Conservation (phyloP, 768 basidiomycete species). For the Hygrocybe coccinea region DNA sequence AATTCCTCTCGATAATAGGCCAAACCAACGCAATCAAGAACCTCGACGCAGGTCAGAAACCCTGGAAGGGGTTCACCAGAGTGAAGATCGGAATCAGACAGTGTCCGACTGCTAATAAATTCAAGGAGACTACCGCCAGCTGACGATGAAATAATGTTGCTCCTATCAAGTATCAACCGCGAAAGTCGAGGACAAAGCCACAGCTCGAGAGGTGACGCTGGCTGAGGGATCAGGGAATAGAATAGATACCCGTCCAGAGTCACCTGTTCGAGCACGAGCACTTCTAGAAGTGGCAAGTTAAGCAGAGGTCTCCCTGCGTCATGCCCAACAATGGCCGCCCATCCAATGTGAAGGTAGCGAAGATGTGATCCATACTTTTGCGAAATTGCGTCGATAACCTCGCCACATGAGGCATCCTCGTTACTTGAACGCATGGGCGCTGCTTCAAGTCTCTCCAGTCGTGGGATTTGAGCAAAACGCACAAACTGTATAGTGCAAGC, state of each 20-base stretch:
- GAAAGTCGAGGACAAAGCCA: not conserved
- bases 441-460: not conserved
- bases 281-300: not conserved
- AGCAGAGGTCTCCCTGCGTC: not conserved
- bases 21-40: too few species aligned
- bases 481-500: not conserved
- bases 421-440: not conserved
- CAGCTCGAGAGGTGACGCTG: not conserved
- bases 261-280: not conserved
- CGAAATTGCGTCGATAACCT: not conserved
- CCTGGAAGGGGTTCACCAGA: too few species aligned
- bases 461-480: not conserved
- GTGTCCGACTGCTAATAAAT: not conserved
- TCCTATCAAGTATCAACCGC: not conserved
- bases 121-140: not conserved
- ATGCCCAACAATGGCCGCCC: not conserved
- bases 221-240: not conserved
- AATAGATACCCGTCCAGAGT: not conserved
- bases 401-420: not conserved
- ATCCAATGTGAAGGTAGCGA: not conserved
- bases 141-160: not conserved
- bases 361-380: not conserved
- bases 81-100: too few species aligned
- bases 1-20: too few species aligned
- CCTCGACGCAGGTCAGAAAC: too few species aligned